Percentiles rank a stretch among this genome's conserved stretches.
phyloP scores from a whole-genome alignment of 768 basidiomycete species.

The Mycena vulgaris region DNA sequence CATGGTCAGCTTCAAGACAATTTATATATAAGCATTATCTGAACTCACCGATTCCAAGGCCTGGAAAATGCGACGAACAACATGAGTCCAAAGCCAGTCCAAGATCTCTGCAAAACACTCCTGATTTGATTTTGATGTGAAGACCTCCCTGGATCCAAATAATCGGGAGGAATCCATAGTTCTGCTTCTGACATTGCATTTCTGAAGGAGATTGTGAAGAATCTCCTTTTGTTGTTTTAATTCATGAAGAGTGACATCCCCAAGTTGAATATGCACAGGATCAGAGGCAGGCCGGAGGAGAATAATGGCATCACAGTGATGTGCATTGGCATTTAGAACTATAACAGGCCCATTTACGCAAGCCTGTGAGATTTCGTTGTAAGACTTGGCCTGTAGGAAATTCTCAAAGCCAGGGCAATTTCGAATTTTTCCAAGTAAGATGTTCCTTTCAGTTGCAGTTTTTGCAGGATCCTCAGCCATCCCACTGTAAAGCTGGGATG shows the following conservation, averaged over 20 bases:
- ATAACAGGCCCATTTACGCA: background rate
- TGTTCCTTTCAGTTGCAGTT: background rate
- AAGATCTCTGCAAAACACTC: background rate
- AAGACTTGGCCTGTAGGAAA: slow-evolving; percentile 4
- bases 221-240: no score
- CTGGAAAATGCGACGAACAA: background rate
- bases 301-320: slow-evolving; percentile 14
- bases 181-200: background rate
- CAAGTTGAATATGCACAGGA: slow-evolving; percentile 4
- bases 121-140: background rate
- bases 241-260: background rate
- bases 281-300: background rate
- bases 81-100: background rate
- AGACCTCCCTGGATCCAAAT: background rate
- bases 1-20: no score
- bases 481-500: background rate
- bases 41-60: background rate
- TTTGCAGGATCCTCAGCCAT: background rate
- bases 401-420: background rate
- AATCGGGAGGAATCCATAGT: background rate
- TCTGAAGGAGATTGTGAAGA: no score
- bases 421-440: background rate
- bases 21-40: no score
- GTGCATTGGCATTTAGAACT: slow-evolving; percentile 1
- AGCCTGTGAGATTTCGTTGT: background rate